A percentile compares a stretch with the other conserved stretches of the same genome.
Evolutionary conservation across 192 early-diverging fungal species (phyloP).

Genomic region (Chytriomyces hyalinus): DNA sequence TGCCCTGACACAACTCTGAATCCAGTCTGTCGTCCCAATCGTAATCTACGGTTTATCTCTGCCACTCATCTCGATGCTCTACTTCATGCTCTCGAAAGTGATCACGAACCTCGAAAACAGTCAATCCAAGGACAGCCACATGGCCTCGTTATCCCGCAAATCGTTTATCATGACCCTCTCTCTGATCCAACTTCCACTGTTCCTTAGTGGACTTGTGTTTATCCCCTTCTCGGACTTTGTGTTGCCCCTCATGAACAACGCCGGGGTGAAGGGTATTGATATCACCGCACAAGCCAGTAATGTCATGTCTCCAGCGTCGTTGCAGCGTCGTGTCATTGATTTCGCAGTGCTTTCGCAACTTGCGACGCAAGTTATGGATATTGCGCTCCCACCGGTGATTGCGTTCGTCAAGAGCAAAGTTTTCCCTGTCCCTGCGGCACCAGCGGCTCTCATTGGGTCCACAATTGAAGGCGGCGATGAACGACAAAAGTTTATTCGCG

Average conservation of each 20-base stretch:
- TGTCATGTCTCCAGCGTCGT: constrained; percentile 61
- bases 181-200: constrained; percentile 80
- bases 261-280: constrained; percentile 10
- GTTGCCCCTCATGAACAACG: constrained; percentile 54
- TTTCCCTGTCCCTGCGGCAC: background rate
- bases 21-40: constrained; percentile 64
- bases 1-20: background rate
- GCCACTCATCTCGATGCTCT: constrained; percentile 70
- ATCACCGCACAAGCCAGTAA: constrained; percentile 13
- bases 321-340: constrained; percentile 70
- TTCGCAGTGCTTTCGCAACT: constrained; percentile 88
- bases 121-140: constrained; percentile 70
- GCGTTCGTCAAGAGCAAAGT: background rate
- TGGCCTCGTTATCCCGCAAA: constrained; percentile 76
- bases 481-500: background rate
- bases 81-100: constrained; percentile 60
- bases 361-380: constrained; percentile 76
- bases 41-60: constrained; percentile 75
- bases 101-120: constrained; percentile 88
- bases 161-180: constrained; percentile 86
- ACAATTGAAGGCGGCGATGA: constrained; percentile 46
- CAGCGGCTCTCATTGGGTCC: constrained; percentile 18
- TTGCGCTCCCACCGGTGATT: constrained; percentile 69
- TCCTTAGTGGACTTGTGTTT: constrained; percentile 83
- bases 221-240: constrained; percentile 82